Percentiles rank a stretch among this genome's conserved stretches.
These are phyloP conservation scores for Pleurozium schreberi DNA, from an alignment of 225 moss, liverwort and hornwort genomes.

Conservation along the genomic window DNA sequence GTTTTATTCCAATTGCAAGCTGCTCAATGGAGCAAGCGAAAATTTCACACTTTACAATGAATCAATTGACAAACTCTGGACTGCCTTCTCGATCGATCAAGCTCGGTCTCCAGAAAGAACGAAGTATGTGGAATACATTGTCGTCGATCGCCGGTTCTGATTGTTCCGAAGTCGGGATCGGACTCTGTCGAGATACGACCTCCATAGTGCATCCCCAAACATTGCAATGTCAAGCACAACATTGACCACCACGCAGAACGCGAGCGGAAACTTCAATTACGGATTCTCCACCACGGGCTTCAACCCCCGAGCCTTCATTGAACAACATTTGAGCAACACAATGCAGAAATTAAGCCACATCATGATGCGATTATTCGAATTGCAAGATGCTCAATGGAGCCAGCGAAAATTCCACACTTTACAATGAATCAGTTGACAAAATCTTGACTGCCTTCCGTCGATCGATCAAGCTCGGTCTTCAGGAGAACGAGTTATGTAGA, in stretches of 20 bases:
- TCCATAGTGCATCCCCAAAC: background rate
- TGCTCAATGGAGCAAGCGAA: background rate
- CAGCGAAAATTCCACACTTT: background rate
- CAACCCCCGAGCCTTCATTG: background rate
- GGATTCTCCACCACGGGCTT: background rate
- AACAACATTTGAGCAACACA: background rate
- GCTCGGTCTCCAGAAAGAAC: no score
- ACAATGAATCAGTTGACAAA: background rate
- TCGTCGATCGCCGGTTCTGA: background rate
- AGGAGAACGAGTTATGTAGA: no score
- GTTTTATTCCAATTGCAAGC: background rate
- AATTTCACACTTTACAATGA: background rate
- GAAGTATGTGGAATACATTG: background rate
- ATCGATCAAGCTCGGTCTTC: background rate
- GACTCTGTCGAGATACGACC: background rate
- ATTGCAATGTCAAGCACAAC: background rate
- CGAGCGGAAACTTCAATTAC: background rate
- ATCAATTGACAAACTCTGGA: background rate
- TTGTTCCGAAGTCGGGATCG: background rate
- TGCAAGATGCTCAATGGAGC: background rate
- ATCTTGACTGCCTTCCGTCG: background rate
- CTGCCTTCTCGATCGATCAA: background rate
- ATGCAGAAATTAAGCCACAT: background rate
- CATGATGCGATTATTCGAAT: background rate
- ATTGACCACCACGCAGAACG: background rate